Evolutionary conservation across 2,329 filamentous ascomycete genomes (phyloP), one percentile per base, ranked within the genome.

Genomic region (Xylaria digitata): DNA sequence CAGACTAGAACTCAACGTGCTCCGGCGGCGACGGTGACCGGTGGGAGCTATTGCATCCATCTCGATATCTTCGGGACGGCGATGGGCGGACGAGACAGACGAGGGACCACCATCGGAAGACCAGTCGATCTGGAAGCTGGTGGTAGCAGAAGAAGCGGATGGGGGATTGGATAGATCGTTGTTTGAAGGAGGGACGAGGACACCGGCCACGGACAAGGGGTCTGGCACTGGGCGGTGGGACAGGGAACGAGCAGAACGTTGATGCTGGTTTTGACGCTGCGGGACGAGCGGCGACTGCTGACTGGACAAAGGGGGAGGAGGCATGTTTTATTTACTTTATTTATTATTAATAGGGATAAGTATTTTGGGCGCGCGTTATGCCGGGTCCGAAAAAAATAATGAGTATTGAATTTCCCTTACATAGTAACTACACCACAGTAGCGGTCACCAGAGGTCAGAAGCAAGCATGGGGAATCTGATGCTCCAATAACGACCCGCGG

Each of bases 1-100:
- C 54, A 69, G 75, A 54, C 81, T 79, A 68, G 80, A 82, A 73
- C 84, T 83, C 26, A 87, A 77, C 69, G 85, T 87, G 79, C 85
- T 88, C 65, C 85, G 82, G 52, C 86, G 85, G 66, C 86, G 83
- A 48, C 85, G 83, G 73, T 87, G 85, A 72, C 85, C 82, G n/a
- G 76, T 73, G 2, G 80, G 78, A 45, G 76, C 75, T 69, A 88
- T 81, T 43, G 84, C 78, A 68, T 83, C 85, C 85, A 88, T 87
- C 79, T 88, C 86, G 71, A 88, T 85, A 68, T 83, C 81, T 70
- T 81, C 78, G 69, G 71, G 70, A 61, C 67, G 75, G 63, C 73
- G 76, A 63, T 67, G 70, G 59, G 69, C 66, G 45, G 72, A 66
- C 62, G 70, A 68, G 49, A 70, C 64, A 43, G 73, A 68, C 26